Evolutionary conservation across 164 flowering plant species (phyloP).

Genomic region (Chloranthus sessilifolius): DNA sequence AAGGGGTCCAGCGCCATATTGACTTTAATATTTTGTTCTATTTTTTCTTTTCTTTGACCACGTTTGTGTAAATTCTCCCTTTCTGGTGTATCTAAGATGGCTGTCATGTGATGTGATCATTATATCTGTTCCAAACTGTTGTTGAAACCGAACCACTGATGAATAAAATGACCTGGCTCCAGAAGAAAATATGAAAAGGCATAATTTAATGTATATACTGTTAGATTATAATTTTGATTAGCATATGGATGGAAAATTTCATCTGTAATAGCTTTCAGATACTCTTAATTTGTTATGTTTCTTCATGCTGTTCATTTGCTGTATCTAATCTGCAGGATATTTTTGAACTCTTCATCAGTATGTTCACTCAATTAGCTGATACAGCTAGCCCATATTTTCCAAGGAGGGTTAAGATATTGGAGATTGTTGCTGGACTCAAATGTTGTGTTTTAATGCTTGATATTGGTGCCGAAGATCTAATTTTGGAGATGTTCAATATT

Average conservation of each 20-base stretch:
- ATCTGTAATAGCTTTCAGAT: not conserved
- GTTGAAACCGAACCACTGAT: too few species aligned
- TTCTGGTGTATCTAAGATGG: not conserved
- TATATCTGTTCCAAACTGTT: too few species aligned
- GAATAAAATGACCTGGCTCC: too few species aligned
- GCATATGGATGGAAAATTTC: not conserved
- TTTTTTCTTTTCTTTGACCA: too few species aligned
- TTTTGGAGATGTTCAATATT: conserved; percentile 67
- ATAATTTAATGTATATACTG: too few species aligned
- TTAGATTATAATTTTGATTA: too few species aligned
- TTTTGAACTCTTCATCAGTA: conserved; percentile 54
- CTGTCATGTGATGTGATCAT: too few species aligned
- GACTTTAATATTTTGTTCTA: not conserved
- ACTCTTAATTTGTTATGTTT: not conserved
- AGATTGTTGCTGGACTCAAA: conserved; percentile 64
- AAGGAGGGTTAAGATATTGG: conserved; percentile 67
- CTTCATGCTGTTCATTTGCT: conserved; percentile 1
- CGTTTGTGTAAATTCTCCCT: not conserved
- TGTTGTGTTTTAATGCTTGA: conserved; percentile 83
- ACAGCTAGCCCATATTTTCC: conserved; percentile 63
- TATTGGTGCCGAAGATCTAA: conserved; percentile 60
- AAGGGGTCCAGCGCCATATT: not conserved
- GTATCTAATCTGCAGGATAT: conserved; percentile 47
- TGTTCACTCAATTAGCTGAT: conserved; percentile 66
- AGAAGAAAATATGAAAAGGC: too few species aligned